These are phyloP conservation scores for Colletotrichum sublineola DNA, from an alignment of 2,329 filamentous ascomycete species.

Conservation along the genomic window DNA sequence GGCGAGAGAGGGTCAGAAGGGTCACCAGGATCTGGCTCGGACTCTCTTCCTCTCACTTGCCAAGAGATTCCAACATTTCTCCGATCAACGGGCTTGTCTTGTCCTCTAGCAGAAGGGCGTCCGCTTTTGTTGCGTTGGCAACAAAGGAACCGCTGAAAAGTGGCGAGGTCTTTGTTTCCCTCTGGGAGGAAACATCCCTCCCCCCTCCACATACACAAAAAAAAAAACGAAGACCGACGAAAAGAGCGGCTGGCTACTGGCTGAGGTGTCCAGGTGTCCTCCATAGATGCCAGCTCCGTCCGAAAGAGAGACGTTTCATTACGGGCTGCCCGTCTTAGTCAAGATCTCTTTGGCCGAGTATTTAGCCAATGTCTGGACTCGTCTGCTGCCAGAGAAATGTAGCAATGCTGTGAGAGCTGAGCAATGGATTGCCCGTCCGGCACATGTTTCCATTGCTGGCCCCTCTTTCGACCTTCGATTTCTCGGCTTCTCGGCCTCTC, in stretches of 20 bases:
- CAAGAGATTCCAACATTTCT: conserved; percentile 37
- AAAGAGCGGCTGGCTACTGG: not conserved
- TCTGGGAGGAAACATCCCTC: not conserved
- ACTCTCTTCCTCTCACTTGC: conserved; percentile 2
- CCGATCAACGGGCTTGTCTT: conserved; percentile 6
- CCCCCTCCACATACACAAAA: no score
- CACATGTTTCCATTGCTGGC: conserved; percentile 12
- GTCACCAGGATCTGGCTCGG: conserved; percentile 33
- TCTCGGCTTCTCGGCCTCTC: not conserved
- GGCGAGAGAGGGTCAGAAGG: not conserved
- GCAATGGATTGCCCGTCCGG: conserved; percentile 6
- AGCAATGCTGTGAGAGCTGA: not conserved
- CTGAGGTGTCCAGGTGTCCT: not conserved
- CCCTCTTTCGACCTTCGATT: not conserved
- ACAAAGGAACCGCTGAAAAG: not conserved
- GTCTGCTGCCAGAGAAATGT: not conserved
- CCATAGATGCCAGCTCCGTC: not conserved
- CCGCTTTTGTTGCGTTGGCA: not conserved
- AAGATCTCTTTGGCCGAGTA: conserved; percentile 6
- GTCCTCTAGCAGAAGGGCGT: not conserved
- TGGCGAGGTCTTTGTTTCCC: not conserved
- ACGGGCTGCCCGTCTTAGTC: conserved; percentile 18
- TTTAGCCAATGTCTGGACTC: conserved; percentile 7
- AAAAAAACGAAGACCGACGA: no score
- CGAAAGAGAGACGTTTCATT: conserved; percentile 1